Evolutionary conservation across 768 basidiomycete genomes (phyloP).

Genomic region (Lactarius akahatsu): DNA sequence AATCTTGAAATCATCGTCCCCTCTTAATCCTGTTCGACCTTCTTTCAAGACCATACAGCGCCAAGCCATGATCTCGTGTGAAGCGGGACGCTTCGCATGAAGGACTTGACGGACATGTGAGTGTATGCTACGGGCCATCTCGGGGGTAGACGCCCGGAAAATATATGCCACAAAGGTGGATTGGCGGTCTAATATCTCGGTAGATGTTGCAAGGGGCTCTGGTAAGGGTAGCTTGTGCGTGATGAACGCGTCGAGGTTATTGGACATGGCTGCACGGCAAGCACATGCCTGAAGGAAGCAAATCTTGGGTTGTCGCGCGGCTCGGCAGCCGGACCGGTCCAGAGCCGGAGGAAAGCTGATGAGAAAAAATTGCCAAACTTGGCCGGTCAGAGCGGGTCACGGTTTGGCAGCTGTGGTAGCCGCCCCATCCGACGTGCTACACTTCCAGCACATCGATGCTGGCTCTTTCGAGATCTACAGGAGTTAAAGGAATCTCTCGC

Average conservation of each 20-base stretch:
- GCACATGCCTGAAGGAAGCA: neutral
- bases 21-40: conserved; percentile 62
- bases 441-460: conserved; percentile 12
- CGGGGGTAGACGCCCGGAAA: conserved; percentile 52
- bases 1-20: conserved; percentile 76
- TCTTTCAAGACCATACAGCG: conserved; percentile 70
- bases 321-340: neutral
- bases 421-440: neutral
- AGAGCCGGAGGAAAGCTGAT: neutral
- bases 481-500: neutral
- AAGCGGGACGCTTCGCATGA: conserved; percentile 57
- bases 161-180: conserved; percentile 70
- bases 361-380: neutral
- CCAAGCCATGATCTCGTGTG: conserved; percentile 78
- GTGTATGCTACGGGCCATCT: conserved; percentile 50
- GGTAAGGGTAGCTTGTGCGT: conserved; percentile 45
- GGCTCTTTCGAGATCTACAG: conserved; percentile 14
- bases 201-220: conserved; percentile 54
- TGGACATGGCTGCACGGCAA: conserved; percentile 33
- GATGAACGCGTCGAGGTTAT: conserved; percentile 55
- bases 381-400: neutral
- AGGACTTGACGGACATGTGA: conserved; percentile 56
- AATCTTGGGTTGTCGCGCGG: neutral
- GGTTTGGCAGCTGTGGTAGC: neutral
- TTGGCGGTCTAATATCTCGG: conserved; percentile 72